phyloP scores from a whole-genome alignment of 2,329 filamentous ascomycete species.

The Mycosphaerelloides madeirae region DNA sequence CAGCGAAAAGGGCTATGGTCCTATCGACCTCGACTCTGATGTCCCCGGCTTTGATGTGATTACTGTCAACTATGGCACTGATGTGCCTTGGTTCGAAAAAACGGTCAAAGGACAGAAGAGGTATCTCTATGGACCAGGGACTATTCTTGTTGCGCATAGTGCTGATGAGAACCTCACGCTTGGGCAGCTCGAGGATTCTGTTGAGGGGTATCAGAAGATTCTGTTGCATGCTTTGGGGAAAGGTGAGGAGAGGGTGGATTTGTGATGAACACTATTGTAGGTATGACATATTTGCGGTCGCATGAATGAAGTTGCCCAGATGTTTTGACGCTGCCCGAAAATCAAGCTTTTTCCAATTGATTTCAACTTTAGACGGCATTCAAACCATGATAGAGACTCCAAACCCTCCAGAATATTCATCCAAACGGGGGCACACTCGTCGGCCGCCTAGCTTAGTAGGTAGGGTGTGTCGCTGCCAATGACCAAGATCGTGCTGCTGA shows the following conservation, averaged over 20 bases:
- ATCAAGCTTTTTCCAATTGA: too few relatives aligned
- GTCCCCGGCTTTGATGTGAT: slow-evolving; percentile 82
- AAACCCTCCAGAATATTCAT: too few relatives aligned
- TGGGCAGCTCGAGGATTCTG: slow-evolving; percentile 69
- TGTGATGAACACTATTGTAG: too few relatives aligned
- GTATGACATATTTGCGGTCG: too few relatives aligned
- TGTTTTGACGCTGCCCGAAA: too few relatives aligned
- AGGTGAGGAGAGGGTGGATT: background rate
- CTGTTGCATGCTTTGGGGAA: slow-evolving; percentile 10
- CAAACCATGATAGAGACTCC: too few relatives aligned
- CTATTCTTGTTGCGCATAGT: slow-evolving; percentile 81
- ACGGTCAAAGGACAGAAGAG: slow-evolving; percentile 51
- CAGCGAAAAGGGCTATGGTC: slow-evolving; percentile 61
- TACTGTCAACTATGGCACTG: slow-evolving; percentile 88
- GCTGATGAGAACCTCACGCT: slow-evolving; percentile 76
- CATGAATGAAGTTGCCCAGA: too few relatives aligned
- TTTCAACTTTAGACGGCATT: too few relatives aligned
- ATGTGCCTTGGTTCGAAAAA: slow-evolving; percentile 72
- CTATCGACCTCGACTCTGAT: slow-evolving; percentile 72
- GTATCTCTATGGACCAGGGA: slow-evolving; percentile 60
- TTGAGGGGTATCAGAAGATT: slow-evolving; percentile 67
- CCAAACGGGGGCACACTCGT: too few relatives aligned
- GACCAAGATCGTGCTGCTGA: too few relatives aligned
- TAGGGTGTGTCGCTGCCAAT: too few relatives aligned
- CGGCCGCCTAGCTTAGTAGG: too few relatives aligned